Percentiles rank a stretch among this genome's conserved stretches.
Evolutionary conservation across 169 alveolate species (phyloP).

Genomic region (Plasmodium chabaudi): DNA sequence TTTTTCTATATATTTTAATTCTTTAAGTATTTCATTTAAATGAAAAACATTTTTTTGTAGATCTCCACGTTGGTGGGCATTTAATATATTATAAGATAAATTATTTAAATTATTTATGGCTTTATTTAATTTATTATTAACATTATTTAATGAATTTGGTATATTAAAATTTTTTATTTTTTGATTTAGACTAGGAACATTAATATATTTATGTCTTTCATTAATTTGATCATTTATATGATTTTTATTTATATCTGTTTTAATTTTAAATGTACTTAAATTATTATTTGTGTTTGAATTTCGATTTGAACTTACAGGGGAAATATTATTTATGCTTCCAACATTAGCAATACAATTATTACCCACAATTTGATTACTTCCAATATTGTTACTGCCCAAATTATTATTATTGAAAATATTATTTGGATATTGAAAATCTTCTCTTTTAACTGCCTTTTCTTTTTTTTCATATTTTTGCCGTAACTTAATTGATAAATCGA

Average conservation of each 20-base stretch:
- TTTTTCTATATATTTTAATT: slow-evolving; percentile 45
- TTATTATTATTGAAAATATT: slow-evolving; percentile 1
- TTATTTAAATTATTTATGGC: slow-evolving; percentile 52
- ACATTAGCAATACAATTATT: not conserved
- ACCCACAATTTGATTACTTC: not conserved
- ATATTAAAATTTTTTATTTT: not conserved
- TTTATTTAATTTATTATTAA: slow-evolving; percentile 42
- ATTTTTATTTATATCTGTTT: not conserved
- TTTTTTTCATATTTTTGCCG: slow-evolving; percentile 35
- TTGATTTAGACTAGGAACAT: slow-evolving; percentile 11
- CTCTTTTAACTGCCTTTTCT: slow-evolving; percentile 28
- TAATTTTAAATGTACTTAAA: not conserved
- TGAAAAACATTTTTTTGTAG: slow-evolving; percentile 56
- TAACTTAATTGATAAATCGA: slow-evolving; percentile 46
- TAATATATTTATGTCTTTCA: slow-evolving; percentile 25
- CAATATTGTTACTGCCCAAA: not conserved
- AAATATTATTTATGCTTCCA: not conserved
- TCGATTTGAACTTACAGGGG: not conserved
- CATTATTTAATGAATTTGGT: slow-evolving; percentile 4
- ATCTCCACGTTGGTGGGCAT: slow-evolving; percentile 24
- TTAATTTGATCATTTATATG: slow-evolving; percentile 1
- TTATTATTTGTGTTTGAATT: slow-evolving; percentile 3
- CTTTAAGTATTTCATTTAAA: slow-evolving; percentile 43
- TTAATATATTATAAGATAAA: slow-evolving; percentile 31
- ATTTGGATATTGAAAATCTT: not conserved